These are phyloP conservation scores for Cenococcum geophilum DNA, from an alignment of 495 filamentous ascomycete species.

Conservation along the genomic window DNA sequence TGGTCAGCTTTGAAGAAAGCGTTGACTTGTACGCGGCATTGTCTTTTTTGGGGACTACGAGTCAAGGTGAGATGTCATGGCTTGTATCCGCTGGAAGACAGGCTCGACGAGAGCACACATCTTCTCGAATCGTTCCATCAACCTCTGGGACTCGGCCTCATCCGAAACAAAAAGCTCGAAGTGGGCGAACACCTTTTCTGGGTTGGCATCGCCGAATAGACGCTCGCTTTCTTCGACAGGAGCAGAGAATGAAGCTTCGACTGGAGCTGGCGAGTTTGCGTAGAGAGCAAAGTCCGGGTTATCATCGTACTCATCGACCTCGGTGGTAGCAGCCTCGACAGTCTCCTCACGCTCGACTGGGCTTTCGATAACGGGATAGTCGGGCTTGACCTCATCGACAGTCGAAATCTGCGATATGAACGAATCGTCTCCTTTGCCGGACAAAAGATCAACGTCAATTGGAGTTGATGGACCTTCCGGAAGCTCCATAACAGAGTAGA, in stretches of 20 bases:
- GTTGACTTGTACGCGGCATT: not conserved
- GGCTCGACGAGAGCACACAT: slow-evolving; percentile 27
- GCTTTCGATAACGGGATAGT: slow-evolving; percentile 28
- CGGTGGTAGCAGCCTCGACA: slow-evolving; percentile 34
- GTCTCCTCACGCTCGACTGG: slow-evolving; percentile 14
- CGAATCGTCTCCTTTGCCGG: slow-evolving; percentile 54
- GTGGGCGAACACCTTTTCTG: slow-evolving; percentile 52
- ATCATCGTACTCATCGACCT: slow-evolving; percentile 53
- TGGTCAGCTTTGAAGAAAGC: not conserved
- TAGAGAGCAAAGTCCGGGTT: slow-evolving; percentile 58
- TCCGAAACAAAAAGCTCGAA: slow-evolving; percentile 56
- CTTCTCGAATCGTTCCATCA: slow-evolving; percentile 27
- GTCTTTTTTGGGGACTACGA: not conserved
- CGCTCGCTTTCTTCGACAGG: slow-evolving; percentile 33
- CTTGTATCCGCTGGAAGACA: slow-evolving; percentile 17
- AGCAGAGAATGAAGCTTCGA: slow-evolving; percentile 16
- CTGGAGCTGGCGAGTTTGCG: slow-evolving; percentile 43
- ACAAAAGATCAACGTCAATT: slow-evolving; percentile 53
- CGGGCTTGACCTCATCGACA: slow-evolving; percentile 27
- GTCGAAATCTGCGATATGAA: slow-evolving; percentile 36
- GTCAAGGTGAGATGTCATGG: slow-evolving; percentile 25
- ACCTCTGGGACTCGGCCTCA: slow-evolving; percentile 36
- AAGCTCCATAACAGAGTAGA: slow-evolving; percentile 73
- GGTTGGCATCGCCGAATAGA: slow-evolving; percentile 51
- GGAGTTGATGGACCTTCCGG: slow-evolving; percentile 59